Percentiles rank a stretch among this genome's conserved stretches.
Conservation (phyloP, 805 yeast genomes). For the Schwanniomyces yamadae region DNA sequence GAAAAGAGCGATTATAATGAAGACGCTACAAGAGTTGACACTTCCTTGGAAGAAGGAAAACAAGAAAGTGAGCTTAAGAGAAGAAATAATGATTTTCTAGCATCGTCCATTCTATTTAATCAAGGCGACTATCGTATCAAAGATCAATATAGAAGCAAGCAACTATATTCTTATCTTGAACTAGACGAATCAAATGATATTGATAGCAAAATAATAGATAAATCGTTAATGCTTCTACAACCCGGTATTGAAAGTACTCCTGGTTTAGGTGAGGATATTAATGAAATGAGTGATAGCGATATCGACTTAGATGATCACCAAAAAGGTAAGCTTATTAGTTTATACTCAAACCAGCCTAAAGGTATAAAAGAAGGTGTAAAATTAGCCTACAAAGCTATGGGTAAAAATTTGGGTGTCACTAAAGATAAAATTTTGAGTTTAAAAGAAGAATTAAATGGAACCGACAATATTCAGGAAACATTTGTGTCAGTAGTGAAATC, state of each 20-base stretch:
- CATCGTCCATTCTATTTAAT: slow-evolving; percentile 25
- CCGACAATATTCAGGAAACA: slow-evolving; percentile 66
- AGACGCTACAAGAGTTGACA: slow-evolving; percentile 9
- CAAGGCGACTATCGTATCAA: slow-evolving; percentile 17
- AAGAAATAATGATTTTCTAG: slow-evolving; percentile 17
- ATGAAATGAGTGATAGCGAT: slow-evolving; percentile 9
- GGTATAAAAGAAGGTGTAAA: slow-evolving; percentile 68
- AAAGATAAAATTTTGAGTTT: slow-evolving; percentile 60
- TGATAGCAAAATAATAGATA: slow-evolving; percentile 17
- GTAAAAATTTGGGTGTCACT: slow-evolving; percentile 65
- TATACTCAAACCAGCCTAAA: slow-evolving; percentile 83
- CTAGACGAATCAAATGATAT: slow-evolving; percentile 30
- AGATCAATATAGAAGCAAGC: slow-evolving; percentile 20
- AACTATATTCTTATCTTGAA: slow-evolving; percentile 29
- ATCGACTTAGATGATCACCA: slow-evolving; percentile 19
- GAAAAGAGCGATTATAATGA: neutral
- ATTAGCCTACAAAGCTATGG: slow-evolving; percentile 73
- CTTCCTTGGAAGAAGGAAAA: slow-evolving; percentile 1
- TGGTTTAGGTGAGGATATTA: slow-evolving; percentile 15
- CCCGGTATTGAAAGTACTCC: slow-evolving; percentile 7
- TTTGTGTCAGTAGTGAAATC: slow-evolving; percentile 67
- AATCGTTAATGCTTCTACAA: slow-evolving; percentile 26
- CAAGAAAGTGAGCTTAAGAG: neutral
- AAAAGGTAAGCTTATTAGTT: slow-evolving; percentile 50
- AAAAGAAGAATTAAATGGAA: slow-evolving; percentile 59